phyloP scores from a whole-genome alignment of 2,329 filamentous ascomycete species.

The Aspergillus transmontanensis region DNA sequence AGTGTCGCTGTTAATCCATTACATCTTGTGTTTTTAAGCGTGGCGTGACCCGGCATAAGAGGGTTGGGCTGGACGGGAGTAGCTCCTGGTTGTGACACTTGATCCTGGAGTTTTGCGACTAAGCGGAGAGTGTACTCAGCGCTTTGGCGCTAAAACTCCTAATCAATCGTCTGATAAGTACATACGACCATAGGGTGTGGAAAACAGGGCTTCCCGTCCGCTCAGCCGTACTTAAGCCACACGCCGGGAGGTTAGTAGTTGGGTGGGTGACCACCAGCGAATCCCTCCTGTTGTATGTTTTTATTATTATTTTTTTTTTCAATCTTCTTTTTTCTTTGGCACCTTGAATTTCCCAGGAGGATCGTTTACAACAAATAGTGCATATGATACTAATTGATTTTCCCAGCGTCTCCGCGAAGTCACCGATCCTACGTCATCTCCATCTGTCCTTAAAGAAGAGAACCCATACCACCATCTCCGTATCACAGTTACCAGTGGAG shows the following conservation, averaged over 20 bases:
- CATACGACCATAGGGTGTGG: constrained; percentile 51
- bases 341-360: neutral
- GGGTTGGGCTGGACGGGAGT: neutral
- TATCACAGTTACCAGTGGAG: constrained; percentile 87
- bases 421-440: constrained; percentile 54
- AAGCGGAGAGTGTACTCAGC: neutral
- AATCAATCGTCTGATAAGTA: constrained; percentile 17
- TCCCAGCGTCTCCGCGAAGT: constrained; percentile 71
- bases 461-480: constrained; percentile 86
- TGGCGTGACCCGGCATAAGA: neutral
- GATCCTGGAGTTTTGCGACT: neutral
- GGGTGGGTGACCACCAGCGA: constrained; percentile 52
- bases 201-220: constrained; percentile 51
- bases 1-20: neutral
- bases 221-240: constrained; percentile 51
- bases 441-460: constrained; percentile 37
- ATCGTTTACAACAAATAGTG: neutral
- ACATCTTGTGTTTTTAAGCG: neutral
- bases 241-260: constrained; percentile 50
- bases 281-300: constrained; percentile 50
- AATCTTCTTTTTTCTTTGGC: constrained; percentile 6
- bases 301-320: constrained; percentile 21
- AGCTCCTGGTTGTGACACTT: constrained; percentile 3
- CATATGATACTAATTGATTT: constrained; percentile 18
- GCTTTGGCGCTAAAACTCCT: constrained; percentile 18